Evolutionary conservation across 805 yeast genomes (phyloP).

Genomic region (Metschnikowia rubicola): DNA sequence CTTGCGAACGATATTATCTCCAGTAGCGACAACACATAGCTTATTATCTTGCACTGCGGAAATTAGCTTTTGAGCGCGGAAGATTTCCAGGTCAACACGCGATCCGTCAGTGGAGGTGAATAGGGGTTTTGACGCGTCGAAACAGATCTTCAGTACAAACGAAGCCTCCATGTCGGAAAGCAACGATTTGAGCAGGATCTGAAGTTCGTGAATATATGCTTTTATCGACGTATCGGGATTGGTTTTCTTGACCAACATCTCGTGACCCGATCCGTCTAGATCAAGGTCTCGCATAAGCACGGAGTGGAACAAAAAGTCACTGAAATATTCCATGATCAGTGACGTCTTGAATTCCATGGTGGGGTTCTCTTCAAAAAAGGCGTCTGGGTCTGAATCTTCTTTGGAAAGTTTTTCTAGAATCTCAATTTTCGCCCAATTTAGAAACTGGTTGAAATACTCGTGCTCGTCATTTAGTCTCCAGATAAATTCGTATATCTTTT

Average conservation of each 20-base stretch:
- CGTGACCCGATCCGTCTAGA: constrained; percentile 5
- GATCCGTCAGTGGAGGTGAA: constrained; percentile 5
- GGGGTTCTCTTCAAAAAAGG: constrained; percentile 14
- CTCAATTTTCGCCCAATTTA: constrained; percentile 42
- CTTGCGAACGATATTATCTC: neutral
- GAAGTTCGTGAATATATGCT: neutral
- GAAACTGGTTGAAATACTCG: constrained; percentile 40
- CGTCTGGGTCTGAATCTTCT: constrained; percentile 31
- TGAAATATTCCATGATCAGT: constrained; percentile 15
- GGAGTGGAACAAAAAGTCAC: constrained; percentile 10
- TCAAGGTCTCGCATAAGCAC: constrained; percentile 8
- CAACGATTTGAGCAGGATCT: constrained; percentile 6
- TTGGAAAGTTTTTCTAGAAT: constrained; percentile 35
- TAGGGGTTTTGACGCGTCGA: constrained; percentile 12
- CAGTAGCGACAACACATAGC: constrained; percentile 2
- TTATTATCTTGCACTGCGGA: constrained; percentile 3
- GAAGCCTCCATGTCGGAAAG: constrained; percentile 30
- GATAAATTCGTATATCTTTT: constrained; percentile 34
- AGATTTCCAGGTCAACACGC: constrained; percentile 1
- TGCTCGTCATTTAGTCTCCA: constrained; percentile 47
- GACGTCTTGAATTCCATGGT: constrained; percentile 14
- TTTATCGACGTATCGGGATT: neutral
- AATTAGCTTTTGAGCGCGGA: neutral
- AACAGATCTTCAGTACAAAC: constrained; percentile 19
- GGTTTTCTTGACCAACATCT: constrained; percentile 2